These are phyloP conservation scores for Tuber melanosporum DNA, from an alignment of 495 filamentous ascomycete genomes.

Conservation along the genomic window DNA sequence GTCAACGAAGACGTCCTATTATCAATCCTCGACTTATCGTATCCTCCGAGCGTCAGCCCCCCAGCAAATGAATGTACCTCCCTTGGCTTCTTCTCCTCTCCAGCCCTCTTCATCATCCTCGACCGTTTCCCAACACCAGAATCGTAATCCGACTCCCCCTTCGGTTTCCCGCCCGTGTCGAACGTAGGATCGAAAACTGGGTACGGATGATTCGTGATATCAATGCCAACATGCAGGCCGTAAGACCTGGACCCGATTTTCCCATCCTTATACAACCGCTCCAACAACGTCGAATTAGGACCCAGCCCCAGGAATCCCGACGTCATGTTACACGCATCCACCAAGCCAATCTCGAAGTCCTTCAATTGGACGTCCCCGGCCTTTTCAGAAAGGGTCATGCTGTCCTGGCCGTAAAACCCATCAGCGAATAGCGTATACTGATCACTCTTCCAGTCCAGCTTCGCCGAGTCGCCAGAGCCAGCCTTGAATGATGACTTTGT, in stretches of 20 bases:
- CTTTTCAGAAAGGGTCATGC: slow-evolving; percentile 4
- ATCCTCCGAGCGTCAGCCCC: slow-evolving; percentile 32
- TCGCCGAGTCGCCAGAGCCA: not conserved
- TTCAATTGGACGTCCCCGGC: slow-evolving; percentile 13
- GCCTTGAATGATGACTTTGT: slow-evolving; percentile 17
- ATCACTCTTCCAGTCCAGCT: slow-evolving; percentile 17
- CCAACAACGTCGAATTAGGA: slow-evolving; percentile 21
- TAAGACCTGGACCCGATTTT: slow-evolving; percentile 19
- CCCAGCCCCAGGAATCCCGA: slow-evolving; percentile 32
- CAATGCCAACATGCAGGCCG: slow-evolving; percentile 34
- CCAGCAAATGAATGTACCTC: slow-evolving; percentile 33
- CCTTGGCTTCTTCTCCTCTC: not conserved
- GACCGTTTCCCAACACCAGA: slow-evolving; percentile 14
- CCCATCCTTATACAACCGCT: slow-evolving; percentile 12
- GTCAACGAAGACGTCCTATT: slow-evolving; percentile 18
- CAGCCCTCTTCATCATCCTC: slow-evolving; percentile 1
- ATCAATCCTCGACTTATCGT: slow-evolving; percentile 32
- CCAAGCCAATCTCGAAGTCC: slow-evolving; percentile 24
- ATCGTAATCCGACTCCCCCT: slow-evolving; percentile 4
- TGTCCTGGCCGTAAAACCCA: slow-evolving; percentile 23
- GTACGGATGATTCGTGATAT: slow-evolving; percentile 25
- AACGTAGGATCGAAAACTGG: slow-evolving; percentile 29
- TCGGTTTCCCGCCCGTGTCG: slow-evolving; percentile 7
- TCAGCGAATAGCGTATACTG: slow-evolving; percentile 26
- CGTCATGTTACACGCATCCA: slow-evolving; percentile 31